Evolutionary conservation across 106 monocot species (phyloP), one percentile per base, ranked within the genome.

Genomic region (Allium cepa): DNA sequence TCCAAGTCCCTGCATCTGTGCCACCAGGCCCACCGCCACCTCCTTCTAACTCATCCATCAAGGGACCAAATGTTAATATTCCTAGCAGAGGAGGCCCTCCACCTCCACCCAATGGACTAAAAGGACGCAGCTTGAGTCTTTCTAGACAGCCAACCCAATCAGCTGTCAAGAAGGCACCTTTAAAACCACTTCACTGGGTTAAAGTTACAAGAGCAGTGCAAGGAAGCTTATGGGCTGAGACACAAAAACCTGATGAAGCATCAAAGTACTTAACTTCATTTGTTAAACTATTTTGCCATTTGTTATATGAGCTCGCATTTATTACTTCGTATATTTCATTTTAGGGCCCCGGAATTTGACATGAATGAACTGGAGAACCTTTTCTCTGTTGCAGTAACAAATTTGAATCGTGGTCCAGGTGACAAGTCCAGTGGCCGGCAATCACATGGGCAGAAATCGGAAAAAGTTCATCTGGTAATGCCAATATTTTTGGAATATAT

Each of bases 151-250:
- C 77, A 71, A 48, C 65, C 8, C 85, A 81, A 63, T 36, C 64
- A 60, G 67, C 78, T 64, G 60, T 84, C 47, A 91, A 78, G 72
- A 91, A 62, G 70, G 65, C 91, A 46, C 81, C 85, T 79, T 69
- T 96, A 57, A 96, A 92, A 61, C 91, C 96, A 14, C 51, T 96
- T 72, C 96, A 95, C 65, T 95, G 95, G 95, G 79, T 95, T 36
- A 95, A 95, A 78, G 95, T 95, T 49, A 95, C 95, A 61, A 88
- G 91, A 78, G 96, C 88, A 52, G 84, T 92, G 96, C 88, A 96
- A 60, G 96, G 96, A 75, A 96, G 96, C 76, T 76, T 96, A 50
- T 96, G 96, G 96, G 96, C 91, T 17, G 96, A 96, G 71, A 22
- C 87, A 49, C 90, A 90, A 52, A 94, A 83, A 80, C 56, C 74